Percentiles rank a stretch among this genome's conserved stretches.
These are phyloP conservation scores for Geosiphon pyriformis DNA, from an alignment of 192 early-diverging fungal species.

Conservation along the genomic window DNA sequence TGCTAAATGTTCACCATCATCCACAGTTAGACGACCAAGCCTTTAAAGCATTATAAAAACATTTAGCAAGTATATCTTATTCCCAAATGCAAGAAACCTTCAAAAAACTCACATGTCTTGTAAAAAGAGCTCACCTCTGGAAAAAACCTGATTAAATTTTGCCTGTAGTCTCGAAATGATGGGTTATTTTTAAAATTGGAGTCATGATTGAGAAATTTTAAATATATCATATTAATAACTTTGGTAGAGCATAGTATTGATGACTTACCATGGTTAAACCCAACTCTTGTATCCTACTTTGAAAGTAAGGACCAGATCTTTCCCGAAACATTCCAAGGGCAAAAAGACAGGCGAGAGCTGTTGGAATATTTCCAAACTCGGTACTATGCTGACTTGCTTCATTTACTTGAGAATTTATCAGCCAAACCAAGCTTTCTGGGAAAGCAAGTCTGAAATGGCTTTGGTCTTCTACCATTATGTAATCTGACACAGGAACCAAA, in stretches of 20 bases:
- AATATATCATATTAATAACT: neutral
- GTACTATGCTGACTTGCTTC: neutral
- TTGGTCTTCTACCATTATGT: neutral
- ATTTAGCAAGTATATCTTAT: neutral
- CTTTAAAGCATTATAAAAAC: neutral
- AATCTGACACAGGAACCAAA: slow-evolving; percentile 2
- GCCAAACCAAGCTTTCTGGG: slow-evolving; percentile 11
- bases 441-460: slow-evolving; percentile 14
- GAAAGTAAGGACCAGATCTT: neutral
- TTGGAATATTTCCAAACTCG: neutral
- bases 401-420: slow-evolving; percentile 2
- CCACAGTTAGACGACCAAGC: slow-evolving; percentile 2
- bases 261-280: slow-evolving; percentile 3
- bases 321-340: neutral
- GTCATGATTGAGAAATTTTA: too few species aligned
- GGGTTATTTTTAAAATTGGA: too few species aligned
- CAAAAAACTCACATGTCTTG: neutral
- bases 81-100: neutral
- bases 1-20: neutral
- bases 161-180: neutral
- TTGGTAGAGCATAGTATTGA: neutral
- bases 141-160: neutral
- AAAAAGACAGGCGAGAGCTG: neutral
- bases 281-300: slow-evolving; percentile 2
- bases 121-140: neutral